Base-by-base conservation (phyloP, 2,329 filamentous ascomycete species). In the Clonostachys rhizophaga region DNA sequence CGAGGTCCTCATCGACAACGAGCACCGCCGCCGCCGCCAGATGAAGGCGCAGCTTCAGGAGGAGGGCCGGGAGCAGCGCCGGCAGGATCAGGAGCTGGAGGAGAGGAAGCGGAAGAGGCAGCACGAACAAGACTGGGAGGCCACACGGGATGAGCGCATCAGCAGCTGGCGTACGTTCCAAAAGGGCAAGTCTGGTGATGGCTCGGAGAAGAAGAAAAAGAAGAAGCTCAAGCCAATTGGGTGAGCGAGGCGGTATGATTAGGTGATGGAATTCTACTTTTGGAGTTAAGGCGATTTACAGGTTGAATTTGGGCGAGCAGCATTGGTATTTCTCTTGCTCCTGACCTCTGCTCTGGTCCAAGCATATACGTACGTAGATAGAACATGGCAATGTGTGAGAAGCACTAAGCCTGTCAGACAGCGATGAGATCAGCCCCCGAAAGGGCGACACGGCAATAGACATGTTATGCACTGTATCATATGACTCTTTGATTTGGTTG, bases 11-110 rank as follows among this genome's bases (percentile, higher is more conserved):
- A 83, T 96, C 58, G 94, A 99, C 60, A 92, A 95, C 63, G 94
- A 97, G 71, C 81, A 91, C 59, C 80, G 94, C 45, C 78, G 90
- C 47, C 78, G 89, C 50, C 80, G 91, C 55, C 91, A 96, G 76
- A 68, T 92, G 64, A 95, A 95, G 72, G 94, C 89, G 39, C 88
- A 94, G 74, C 87, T 99, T 85, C 90, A 95, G 68, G 94, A 99
- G 67, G 92, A 99, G 67, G 94, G 94, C 7, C 78, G 94, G 47
- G 86, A 94, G 72, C 85, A 95, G 77, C 82, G 84, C 62, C 87
- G 87, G 64, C 84, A 84, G 58, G 94, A 99, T 18, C 88, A 91
- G 57, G 92, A 96, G 70, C 51, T 87, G 10, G 90, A 92, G 58
- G 80, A 79, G 55, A 75, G 89, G 58, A 92, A 91, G 71, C 79